phyloP scores from a whole-genome alignment of 176 grass and related monocot genomes.

The Themeda triandra region DNA sequence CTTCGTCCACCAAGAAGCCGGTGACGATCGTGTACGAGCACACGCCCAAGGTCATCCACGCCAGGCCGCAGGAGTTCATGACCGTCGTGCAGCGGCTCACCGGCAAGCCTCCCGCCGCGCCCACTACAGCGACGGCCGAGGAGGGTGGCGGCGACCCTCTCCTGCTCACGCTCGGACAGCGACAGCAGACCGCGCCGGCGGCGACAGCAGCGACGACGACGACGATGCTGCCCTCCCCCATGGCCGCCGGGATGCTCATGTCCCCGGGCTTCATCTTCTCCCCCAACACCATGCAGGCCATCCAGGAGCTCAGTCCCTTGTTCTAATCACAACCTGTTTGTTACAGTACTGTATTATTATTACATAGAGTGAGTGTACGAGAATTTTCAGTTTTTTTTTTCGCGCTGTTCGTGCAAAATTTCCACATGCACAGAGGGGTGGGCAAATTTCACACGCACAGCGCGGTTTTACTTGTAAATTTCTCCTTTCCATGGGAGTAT shows the following conservation, averaged over 20 bases:
- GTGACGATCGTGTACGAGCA: conserved; percentile 59
- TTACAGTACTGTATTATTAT: background rate
- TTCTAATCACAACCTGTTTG: background rate
- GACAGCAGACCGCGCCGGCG: background rate
- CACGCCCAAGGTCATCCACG: conserved; percentile 63
- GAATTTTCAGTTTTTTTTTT: background rate
- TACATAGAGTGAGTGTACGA: background rate
- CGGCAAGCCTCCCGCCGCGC: conserved; percentile 30
- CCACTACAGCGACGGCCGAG: background rate
- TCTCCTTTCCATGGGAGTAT: no score
- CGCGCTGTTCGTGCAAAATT: conserved; percentile 35
- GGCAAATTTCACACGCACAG: conserved; percentile 35
- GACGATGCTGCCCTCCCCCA: conserved; percentile 5
- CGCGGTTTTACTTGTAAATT: background rate
- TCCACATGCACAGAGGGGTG: background rate
- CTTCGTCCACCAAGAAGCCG: background rate
- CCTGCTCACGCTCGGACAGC: conserved; percentile 47
- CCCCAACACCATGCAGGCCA: conserved; percentile 37
- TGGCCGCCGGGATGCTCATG: conserved; percentile 31
- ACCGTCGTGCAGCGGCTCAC: conserved; percentile 67
- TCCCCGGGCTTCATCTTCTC: conserved; percentile 44
- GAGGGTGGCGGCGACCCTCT: conserved; percentile 29
- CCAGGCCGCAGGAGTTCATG: conserved; percentile 65
- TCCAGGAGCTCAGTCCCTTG: conserved; percentile 49
- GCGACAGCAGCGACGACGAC: background rate